phyloP scores from a whole-genome alignment of 306 rosid genomes.

The Cicer bijugum region DNA sequence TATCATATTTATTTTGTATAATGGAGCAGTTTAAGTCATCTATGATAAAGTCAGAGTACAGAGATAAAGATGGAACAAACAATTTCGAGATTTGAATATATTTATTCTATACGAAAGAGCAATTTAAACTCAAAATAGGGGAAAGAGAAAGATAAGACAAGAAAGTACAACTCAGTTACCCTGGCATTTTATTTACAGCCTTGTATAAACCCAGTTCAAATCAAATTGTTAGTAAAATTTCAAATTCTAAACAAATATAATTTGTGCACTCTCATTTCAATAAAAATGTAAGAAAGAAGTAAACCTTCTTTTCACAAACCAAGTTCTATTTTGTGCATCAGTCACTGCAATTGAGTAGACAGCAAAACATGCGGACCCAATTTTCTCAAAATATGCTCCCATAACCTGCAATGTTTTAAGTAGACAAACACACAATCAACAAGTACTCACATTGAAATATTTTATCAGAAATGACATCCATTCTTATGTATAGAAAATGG shows the following conservation, averaged over 20 bases:
- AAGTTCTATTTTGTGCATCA: constrained; percentile 80
- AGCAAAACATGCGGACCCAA: constrained; percentile 89
- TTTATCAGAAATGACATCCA: constrained; percentile 34
- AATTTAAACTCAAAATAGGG: constrained; percentile 34
- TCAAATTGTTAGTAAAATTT: constrained; percentile 18
- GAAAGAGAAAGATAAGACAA: constrained; percentile 29
- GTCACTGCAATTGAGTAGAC: constrained; percentile 93
- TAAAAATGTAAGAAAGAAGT: constrained; percentile 40
- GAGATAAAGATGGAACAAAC: constrained; percentile 31
- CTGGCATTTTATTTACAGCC: constrained; percentile 20
- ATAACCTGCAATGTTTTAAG: constrained; percentile 68
- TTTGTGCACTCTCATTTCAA: constrained; percentile 23
- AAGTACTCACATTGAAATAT: constrained; percentile 5
- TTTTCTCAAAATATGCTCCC: constrained; percentile 94
- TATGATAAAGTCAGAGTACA: constrained; percentile 15
- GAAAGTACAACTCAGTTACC: constrained; percentile 23
- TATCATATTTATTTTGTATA: constrained; percentile 29
- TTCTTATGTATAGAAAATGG: constrained; percentile 19
- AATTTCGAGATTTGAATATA: constrained; percentile 27
- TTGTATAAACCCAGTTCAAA: constrained; percentile 29
- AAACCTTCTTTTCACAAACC: constrained; percentile 97
- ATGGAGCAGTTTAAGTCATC: constrained; percentile 33
- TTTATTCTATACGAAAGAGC: constrained; percentile 14
- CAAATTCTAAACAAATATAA: constrained; percentile 11
- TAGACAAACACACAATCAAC: constrained; percentile 42